Evolutionary conservation across 805 yeast species (phyloP), one percentile per base, ranked within the genome.

Genomic region (Saccharomycopsis guyanensis): DNA sequence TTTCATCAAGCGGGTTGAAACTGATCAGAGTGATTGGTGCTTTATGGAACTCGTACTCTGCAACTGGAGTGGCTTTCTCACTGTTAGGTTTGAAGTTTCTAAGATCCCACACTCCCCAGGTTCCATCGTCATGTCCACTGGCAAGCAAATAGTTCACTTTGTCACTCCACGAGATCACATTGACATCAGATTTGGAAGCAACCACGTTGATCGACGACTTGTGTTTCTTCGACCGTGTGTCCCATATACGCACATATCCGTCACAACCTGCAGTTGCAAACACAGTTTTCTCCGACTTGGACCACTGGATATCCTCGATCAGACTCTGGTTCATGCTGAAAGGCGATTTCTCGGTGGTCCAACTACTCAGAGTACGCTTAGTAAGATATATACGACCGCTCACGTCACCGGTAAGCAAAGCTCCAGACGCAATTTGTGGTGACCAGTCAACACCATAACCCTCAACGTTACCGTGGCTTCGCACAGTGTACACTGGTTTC

Each of bases 361-460:
- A 93, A 53, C 72, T 75, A 27, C 82, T 72, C 3, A 84, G 73
- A 38, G 86, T 84, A 62, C 95, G 76, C 44, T 76, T 72, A 5
- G 97, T 88, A 46, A 82, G 68, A 63, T 75, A 84, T 35, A 91
- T 76, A 58, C 91, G 72, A 43, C 98, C 98, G 18, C 83, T 68
- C 54, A 86, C 70, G 62, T 93, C 98, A 57, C 98, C 98, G 3
- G 94, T 76, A 47, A 93, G 70, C 52, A 93, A 68, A 1, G 88
- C 73, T 19, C 97, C 97, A 2, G 86, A 76, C 54, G 73, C 73
- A 50, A 80, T 75, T 53, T 83, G 67, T 37, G 97, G 96, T 1
- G 95, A 86, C 98, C 98, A 93, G 64, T 91, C 98, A 38, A 93
- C 64, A 13, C 96, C 98, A 59, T 87, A 93, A 31, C 98, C 97